These are phyloP conservation scores for Sporisorium iseilematis-ciliati DNA, from an alignment of 1,284 basidiomycete species.

Conservation along the genomic window DNA sequence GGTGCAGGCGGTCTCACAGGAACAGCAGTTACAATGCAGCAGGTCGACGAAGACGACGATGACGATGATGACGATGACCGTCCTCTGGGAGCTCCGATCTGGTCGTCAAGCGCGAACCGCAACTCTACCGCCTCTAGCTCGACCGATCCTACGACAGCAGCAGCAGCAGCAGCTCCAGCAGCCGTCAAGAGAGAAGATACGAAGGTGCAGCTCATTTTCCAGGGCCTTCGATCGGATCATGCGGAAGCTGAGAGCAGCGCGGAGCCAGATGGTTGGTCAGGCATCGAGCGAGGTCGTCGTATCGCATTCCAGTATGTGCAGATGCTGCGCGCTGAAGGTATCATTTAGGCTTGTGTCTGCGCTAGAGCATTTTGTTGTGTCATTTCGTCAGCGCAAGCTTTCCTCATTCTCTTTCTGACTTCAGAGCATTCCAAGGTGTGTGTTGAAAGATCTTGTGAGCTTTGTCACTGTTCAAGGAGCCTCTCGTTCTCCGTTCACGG, in stretches of 20 bases:
- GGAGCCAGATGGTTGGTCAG: conserved; percentile 33
- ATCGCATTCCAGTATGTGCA: conserved; percentile 53
- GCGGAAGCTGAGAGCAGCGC: neutral
- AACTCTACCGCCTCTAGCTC: conserved; percentile 2
- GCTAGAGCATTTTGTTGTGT: neutral
- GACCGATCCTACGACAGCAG: neutral
- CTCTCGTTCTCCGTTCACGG: too few relatives aligned
- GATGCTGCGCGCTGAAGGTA: conserved; percentile 50
- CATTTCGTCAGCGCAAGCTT: too few relatives aligned
- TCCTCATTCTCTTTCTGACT: too few relatives aligned
- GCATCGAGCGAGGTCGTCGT: conserved; percentile 42
- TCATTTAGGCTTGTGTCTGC: conserved; percentile 22
- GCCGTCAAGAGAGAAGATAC: conserved; percentile 28
- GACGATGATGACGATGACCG: conserved; percentile 53
- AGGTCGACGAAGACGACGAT: conserved; percentile 43
- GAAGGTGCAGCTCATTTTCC: conserved; percentile 40
- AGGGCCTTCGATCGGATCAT: conserved; percentile 33
- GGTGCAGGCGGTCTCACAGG: conserved; percentile 15
- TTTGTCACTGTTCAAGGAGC: too few relatives aligned
- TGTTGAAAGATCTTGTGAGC: too few relatives aligned
- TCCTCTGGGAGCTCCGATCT: conserved; percentile 35
- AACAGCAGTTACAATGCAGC: conserved; percentile 43
- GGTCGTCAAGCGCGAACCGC: conserved; percentile 22
- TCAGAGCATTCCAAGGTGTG: too few relatives aligned
- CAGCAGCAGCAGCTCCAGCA: neutral